These are phyloP conservation scores for Talaromyces sp. DNA, from an alignment of 2,329 filamentous ascomycete genomes.

Conservation along the genomic window DNA sequence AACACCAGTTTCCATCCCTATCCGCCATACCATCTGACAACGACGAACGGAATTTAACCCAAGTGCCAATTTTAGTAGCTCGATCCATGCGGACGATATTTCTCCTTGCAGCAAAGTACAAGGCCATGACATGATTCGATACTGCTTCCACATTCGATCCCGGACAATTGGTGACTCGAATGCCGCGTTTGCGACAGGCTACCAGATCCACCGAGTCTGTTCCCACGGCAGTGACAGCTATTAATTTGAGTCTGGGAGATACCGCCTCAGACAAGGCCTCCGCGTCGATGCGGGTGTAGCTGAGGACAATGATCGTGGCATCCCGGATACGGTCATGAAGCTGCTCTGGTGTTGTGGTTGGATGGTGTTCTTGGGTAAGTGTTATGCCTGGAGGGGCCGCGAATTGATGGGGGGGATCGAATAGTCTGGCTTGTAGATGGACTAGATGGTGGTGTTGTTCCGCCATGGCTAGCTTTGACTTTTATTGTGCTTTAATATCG, in stretches of 20 bases:
- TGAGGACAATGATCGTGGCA: conserved; percentile 48
- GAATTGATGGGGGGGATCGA: conserved; percentile 39
- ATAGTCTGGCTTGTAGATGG: conserved; percentile 48
- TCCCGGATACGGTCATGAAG: conserved; percentile 43
- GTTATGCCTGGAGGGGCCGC: conserved; percentile 45
- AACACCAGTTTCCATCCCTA: conserved; percentile 34
- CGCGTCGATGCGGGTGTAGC: conserved; percentile 30
- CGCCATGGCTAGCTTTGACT: background rate
- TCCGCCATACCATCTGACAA: conserved; percentile 28
- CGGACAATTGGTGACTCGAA: conserved; percentile 48
- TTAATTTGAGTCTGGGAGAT: conserved; percentile 45
- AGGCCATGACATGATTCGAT: conserved; percentile 50
- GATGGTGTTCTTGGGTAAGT: conserved; percentile 31
- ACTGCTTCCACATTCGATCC: conserved; percentile 49
- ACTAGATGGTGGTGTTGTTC: conserved; percentile 44
- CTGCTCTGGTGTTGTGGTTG: conserved; percentile 32
- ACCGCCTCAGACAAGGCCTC: conserved; percentile 41
- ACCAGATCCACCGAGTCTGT: conserved; percentile 48
- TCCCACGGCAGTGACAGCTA: conserved; percentile 48
- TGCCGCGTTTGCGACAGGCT: conserved; percentile 42
- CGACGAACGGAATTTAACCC: conserved; percentile 39
- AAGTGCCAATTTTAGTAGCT: conserved; percentile 37
- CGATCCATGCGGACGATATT: conserved; percentile 39
- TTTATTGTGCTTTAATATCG: background rate
- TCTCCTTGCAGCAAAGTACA: conserved; percentile 49